phyloP scores from a whole-genome alignment of 2,329 filamentous ascomycete species.

The Claviceps capensis region DNA sequence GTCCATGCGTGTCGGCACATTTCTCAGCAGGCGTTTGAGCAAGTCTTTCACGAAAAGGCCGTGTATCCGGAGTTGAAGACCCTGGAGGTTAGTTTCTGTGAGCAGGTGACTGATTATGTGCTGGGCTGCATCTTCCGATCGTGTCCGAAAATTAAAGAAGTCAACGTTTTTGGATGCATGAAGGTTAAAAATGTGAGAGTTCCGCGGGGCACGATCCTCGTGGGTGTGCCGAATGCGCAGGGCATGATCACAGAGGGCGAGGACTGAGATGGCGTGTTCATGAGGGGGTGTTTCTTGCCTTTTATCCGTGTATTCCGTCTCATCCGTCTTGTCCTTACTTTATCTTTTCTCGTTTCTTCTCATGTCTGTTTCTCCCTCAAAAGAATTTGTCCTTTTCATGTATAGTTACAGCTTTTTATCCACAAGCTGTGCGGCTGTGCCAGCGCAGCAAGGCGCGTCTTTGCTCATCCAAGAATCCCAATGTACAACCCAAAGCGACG shows the following conservation, averaged over 20 bases:
- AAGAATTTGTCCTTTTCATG: no score
- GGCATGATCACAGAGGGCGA: constrained; percentile 45
- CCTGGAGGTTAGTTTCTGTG: constrained; percentile 68
- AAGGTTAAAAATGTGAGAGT: constrained; percentile 41
- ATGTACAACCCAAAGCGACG: no score
- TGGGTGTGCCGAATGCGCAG: constrained; percentile 44
- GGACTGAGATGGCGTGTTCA: not conserved
- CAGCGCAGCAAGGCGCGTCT: no score
- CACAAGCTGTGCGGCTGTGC: no score
- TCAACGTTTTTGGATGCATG: constrained; percentile 55
- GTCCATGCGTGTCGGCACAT: constrained; percentile 81
- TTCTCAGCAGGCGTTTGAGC: constrained; percentile 53
- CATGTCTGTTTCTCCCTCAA: no score
- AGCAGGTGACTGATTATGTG: constrained; percentile 50
- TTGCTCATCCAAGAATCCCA: no score
- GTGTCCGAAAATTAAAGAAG: constrained; percentile 45
- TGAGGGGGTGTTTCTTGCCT: not conserved
- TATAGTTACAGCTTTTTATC: no score
- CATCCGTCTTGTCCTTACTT: no score
- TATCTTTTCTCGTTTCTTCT: not conserved
- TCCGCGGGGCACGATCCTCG: constrained; percentile 39
- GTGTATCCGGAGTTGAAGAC: constrained; percentile 54
- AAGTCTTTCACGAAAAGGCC: constrained; percentile 50
- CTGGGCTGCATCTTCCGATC: constrained; percentile 49
- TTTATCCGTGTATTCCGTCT: not conserved